phyloP scores from a whole-genome alignment of 2,329 filamentous ascomycete species.

The Calonectria pseudoreteaudii region DNA sequence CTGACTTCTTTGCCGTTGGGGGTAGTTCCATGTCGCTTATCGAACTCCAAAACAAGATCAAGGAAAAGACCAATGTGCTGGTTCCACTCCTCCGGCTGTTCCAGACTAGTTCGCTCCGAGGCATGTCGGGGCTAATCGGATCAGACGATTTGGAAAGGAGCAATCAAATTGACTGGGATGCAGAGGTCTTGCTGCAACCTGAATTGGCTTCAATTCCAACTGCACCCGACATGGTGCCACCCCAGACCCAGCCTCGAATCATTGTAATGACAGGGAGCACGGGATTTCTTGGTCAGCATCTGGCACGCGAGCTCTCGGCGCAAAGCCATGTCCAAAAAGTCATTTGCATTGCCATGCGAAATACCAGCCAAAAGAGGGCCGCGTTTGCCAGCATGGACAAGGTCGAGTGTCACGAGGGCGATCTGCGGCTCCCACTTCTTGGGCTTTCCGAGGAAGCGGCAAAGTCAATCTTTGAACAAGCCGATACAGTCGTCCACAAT shows the following conservation, averaged over 20 bases:
- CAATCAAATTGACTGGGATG: neutral
- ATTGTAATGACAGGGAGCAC: constrained; percentile 8
- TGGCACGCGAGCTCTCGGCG: neutral
- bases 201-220: neutral
- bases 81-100: neutral
- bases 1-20: constrained; percentile 5
- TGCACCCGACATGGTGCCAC: neutral
- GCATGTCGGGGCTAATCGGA: neutral
- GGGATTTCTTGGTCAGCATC: constrained; percentile 3
- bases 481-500: neutral
- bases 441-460: neutral
- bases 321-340: neutral
- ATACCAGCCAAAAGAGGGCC: neutral
- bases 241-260: neutral
- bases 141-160: neutral
- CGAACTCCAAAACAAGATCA: neutral
- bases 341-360: constrained; percentile 13
- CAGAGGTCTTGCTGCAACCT: neutral
- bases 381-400: neutral
- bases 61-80: neutral
- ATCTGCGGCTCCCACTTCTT: neutral
- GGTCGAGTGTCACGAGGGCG: neutral
- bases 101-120: neutral
- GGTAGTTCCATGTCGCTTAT: constrained; percentile 9
- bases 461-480: neutral